Evolutionary conservation across 805 yeast genomes (phyloP), one percentile per base, ranked within the genome.

Genomic region (Tetrapisispora pingtungensis): DNA sequence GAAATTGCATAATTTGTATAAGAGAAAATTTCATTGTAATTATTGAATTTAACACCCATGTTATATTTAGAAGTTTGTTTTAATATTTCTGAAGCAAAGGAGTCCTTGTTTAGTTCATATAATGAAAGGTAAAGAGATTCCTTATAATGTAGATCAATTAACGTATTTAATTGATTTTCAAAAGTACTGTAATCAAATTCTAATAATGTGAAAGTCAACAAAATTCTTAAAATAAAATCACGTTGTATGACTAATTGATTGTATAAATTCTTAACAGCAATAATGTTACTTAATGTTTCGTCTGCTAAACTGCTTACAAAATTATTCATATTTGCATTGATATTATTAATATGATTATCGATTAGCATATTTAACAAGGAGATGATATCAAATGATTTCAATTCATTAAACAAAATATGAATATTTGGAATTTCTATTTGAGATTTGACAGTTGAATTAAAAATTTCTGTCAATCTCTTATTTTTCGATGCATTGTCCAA

Each of bases 371-470:
- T 64, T 30, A 76, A 59, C 3, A 66, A 46, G 1, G 63, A 44
- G 32, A 70, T 53, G 3, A 71, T 60, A 28, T 67, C 66, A 19
- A 72, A 58, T 4, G 65, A 53, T 37, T 66, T 65, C 46, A 74
- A 54, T 34, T 68, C 67, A 12, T 61, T 57, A 31, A 74, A 65
- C n/a, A 77, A 53, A 8, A 55, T 64, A 28, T 63, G 51, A 31
- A 72, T 58, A 31, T 66, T 64, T 1, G 59, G 48, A 31, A 66
- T 60, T 46, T 71, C 70, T 42, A 78, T 62, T 41, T 65, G 63
- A 3, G 64, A 54, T 10, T 71, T 61, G 40, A 81, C 61, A 15
- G 64, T 51, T 0, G 62, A 48, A 28, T 70, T 69, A 48, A 77
- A 75, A 6, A 75, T 62, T 6, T 55, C 49, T 0, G 54, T 46